These are phyloP conservation scores for Claviceps arundinis DNA, from an alignment of 2,329 filamentous ascomycete genomes.

Conservation along the genomic window DNA sequence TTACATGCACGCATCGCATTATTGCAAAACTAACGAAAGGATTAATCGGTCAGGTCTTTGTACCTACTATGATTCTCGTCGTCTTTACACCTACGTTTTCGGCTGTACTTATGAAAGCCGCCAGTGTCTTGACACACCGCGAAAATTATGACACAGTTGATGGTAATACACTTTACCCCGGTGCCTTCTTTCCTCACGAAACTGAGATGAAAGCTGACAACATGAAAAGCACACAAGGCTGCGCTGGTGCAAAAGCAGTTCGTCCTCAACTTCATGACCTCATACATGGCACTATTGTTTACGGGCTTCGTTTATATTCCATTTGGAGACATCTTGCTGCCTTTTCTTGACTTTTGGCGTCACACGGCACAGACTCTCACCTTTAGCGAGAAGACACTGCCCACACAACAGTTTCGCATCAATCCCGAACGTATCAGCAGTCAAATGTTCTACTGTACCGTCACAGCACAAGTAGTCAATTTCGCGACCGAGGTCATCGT, in stretches of 20 bases:
- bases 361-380: conserved; percentile 62
- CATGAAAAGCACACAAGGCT: conserved; percentile 52
- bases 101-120: conserved; percentile 60
- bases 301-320: conserved; percentile 92
- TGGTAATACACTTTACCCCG: conserved; percentile 22
- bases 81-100: conserved; percentile 68
- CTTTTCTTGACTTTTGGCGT: conserved; percentile 73
- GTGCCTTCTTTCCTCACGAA: background rate
- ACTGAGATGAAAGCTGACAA: background rate
- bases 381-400: conserved; percentile 58
- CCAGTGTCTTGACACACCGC: conserved; percentile 61
- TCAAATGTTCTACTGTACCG: conserved; percentile 91
- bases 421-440: conserved; percentile 73
- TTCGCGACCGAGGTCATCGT: conserved; percentile 74
- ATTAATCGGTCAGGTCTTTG: conserved; percentile 47
- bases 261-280: conserved; percentile 91
- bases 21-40: background rate
- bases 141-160: conserved; percentile 91
- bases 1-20: background rate
- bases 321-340: conserved; percentile 71
- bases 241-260: conserved; percentile 89
- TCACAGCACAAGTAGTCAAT: conserved; percentile 85
- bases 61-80: conserved; percentile 81
- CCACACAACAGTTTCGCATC: conserved; percentile 57
- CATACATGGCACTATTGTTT: conserved; percentile 81